A percentile compares a stretch with the other conserved stretches of the same genome.
Conservation (phyloP, 257 asterid genomes). For the Capsicum pubescens region DNA sequence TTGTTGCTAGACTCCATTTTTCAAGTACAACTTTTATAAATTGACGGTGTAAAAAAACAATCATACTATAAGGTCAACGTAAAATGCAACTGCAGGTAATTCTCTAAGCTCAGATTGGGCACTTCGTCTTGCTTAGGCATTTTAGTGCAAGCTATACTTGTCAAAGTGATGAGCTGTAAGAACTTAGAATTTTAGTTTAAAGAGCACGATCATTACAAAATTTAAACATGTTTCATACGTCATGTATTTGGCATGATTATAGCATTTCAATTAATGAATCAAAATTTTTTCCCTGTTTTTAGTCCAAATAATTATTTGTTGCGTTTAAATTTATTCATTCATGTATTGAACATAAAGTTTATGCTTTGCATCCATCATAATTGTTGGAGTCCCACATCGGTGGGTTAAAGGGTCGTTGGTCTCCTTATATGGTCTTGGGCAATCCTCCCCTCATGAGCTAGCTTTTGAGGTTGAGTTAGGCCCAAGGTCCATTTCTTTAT, state of each 20-base stretch:
- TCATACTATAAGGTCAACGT: too few relatives aligned
- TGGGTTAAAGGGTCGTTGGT: too few relatives aligned
- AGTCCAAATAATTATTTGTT: neutral
- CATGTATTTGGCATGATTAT: neutral
- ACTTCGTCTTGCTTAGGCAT: neutral
- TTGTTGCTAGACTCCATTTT: neutral
- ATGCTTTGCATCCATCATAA: constrained; percentile 9
- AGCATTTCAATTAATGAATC: neutral
- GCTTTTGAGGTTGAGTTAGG: too few relatives aligned
- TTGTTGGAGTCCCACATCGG: too few relatives aligned
- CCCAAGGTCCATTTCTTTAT: too few relatives aligned
- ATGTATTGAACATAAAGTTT: neutral
- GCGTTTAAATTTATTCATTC: neutral
- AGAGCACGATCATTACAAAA: neutral
- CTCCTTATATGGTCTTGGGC: too few relatives aligned
- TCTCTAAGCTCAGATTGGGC: neutral
- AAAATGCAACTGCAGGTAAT: neutral
- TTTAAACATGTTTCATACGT: neutral
- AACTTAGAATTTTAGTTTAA: neutral
- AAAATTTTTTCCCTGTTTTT: neutral
- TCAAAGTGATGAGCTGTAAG: neutral
- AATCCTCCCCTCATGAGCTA: too few relatives aligned
- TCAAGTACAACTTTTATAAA: neutral
- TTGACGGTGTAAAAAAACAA: too few relatives aligned
- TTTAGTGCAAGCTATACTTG: neutral